Percentiles rank a stretch among this genome's conserved stretches.
These are phyloP conservation scores for Ocimum tenuiflorum DNA, from an alignment of 257 asterid genomes.

Conservation along the genomic window DNA sequence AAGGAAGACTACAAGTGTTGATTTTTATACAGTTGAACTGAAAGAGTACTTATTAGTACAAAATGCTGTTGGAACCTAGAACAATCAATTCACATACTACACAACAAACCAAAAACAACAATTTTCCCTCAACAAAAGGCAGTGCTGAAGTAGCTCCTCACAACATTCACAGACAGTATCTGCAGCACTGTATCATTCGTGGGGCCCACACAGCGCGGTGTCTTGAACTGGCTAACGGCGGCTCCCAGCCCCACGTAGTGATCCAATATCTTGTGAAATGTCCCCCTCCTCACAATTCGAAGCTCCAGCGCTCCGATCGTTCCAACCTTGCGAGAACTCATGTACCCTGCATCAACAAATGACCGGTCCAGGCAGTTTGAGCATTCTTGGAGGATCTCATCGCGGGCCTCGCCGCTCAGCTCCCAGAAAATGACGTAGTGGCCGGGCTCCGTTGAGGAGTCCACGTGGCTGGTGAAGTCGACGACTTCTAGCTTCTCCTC, in stretches of 20 bases:
- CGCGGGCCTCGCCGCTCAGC: constrained; percentile 48
- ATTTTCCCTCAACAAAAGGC: constrained; percentile 29
- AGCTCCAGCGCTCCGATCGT: constrained; percentile 77
- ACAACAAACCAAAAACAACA: background rate
- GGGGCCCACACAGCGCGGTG: constrained; percentile 80
- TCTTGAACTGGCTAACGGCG: constrained; percentile 97
- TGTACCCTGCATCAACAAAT: constrained; percentile 72
- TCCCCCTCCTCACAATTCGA: constrained; percentile 54
- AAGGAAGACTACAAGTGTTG: background rate
- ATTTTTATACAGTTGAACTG: constrained; percentile 13
- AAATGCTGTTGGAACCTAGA: background rate
- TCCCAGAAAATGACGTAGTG: constrained; percentile 89
- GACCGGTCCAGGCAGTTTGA: constrained; percentile 78
- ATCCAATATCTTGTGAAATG: constrained; percentile 81
- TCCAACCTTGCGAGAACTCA: constrained; percentile 55
- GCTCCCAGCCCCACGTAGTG: constrained; percentile 83
- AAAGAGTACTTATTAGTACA: constrained; percentile 2
- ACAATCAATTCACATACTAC: background rate
- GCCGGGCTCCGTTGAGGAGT: constrained; percentile 49
- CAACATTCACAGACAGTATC: constrained; percentile 46
- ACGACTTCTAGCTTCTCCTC: constrained; percentile 64
- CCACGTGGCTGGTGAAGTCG: constrained; percentile 81
- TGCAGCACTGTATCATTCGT: constrained; percentile 46
- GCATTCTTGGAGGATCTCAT: constrained; percentile 54
- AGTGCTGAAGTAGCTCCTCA: constrained; percentile 63